phyloP scores from a whole-genome alignment of 306 rosid species.

The Rosa multiflora region DNA sequence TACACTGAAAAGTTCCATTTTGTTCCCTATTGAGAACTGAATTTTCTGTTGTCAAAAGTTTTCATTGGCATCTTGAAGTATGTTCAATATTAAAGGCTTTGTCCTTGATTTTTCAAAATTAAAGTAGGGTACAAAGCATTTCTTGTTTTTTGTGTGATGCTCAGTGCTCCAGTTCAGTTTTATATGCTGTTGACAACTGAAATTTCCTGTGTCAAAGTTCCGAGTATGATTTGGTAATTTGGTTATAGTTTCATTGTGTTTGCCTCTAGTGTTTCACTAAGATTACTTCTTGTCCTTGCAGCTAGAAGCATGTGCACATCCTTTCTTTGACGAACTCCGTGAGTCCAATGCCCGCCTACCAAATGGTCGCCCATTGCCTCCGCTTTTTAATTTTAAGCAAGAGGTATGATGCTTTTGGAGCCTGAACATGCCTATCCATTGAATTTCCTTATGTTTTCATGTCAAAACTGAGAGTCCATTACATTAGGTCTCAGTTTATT shows the following conservation, averaged over 20 bases:
- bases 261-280: slow-evolving; percentile 7
- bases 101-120: background rate
- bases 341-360: slow-evolving; percentile 83
- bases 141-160: background rate
- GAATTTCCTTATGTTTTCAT: background rate
- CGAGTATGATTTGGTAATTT: background rate
- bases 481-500: background rate
- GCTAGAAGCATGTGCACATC: slow-evolving; percentile 95
- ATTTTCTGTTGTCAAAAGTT: background rate
- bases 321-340: slow-evolving; percentile 94
- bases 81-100: background rate
- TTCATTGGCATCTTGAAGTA: background rate
- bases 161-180: background rate
- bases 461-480: background rate
- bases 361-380: slow-evolving; percentile 81
- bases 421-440: background rate
- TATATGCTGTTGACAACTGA: background rate
- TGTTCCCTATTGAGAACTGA: too few species aligned
- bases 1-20: background rate
- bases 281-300: slow-evolving; percentile 40
- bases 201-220: background rate
- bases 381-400: slow-evolving; percentile 86
- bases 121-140: background rate
- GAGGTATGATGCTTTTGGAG: slow-evolving; percentile 53
- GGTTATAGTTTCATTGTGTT: background rate